Evolutionary conservation across 345 rosid species (phyloP), one percentile per base, ranked within the genome.

Genomic region (Sisymbrium altissimum): DNA sequence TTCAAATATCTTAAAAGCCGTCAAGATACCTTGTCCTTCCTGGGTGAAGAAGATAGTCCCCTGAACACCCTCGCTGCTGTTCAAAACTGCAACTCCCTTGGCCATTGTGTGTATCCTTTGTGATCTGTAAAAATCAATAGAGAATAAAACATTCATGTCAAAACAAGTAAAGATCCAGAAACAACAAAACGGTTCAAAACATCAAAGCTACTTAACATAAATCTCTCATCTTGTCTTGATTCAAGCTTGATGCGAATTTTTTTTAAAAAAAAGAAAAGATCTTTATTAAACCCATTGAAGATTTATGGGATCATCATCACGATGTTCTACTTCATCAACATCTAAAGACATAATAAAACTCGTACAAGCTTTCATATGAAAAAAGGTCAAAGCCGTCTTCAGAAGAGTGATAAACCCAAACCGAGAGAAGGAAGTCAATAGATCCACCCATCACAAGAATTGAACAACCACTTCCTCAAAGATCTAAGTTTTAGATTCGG

Each of bases 41-140:
- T 92, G 98, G 55, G 86, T 25, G 69, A 96, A 96, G 78, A 71
- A 52, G 70, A 96, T 59, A 36, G 92, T 96, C 54, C 99, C 99
- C 5, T 67, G 66, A 55, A 96, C 96, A 78, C 90, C 94, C 80
- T 87, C 93, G 25, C 83, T 84, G 79, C 88, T 80, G 69, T 76
- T 77, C 68, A 95, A 85, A 48, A 90, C 94, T 6, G 83, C 94
- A 0, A 94, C 97, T 40, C 90, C 98, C 76, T 94, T 94, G 79
- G 75, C 96, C 97, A 94, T 94, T 33, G 69, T 85, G 7, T 21
- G 4, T 21, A 7, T 19, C 70, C 64, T 64, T 36, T 87, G 96
- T 92, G 98, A 89, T 94, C 97, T 91, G 76, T 36, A 58, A 54
- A 27, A 17, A 75, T 44, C 52, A 14, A 72, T 36, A 66, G 5